Base-by-base conservation (phyloP, 1,284 basidiomycete species). In the Athelia sp. region DNA sequence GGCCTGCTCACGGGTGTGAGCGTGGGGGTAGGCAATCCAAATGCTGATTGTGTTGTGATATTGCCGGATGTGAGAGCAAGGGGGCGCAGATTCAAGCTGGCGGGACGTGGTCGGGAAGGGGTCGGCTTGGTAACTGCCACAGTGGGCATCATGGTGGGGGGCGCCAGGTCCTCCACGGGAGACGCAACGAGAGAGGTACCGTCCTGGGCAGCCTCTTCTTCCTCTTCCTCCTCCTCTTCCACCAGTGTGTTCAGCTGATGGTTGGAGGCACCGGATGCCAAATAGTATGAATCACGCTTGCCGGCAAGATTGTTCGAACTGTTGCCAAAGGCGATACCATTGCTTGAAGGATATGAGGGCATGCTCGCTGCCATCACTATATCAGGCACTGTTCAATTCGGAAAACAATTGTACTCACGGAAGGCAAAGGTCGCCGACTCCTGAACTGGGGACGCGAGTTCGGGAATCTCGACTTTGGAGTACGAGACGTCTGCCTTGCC, bases 191-290 rank as follows among this genome's bases (percentile, higher is more conserved):
- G 46, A n/a, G 3, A n/a, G 17, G 36, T 4, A 53, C 47, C 34
- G 54, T 50, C 24, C 61, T 60, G 23, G 63, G 59, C 13, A 54
- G 50, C 32, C 35, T 69, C 67, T 3, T 78, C 77, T 29, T 87
- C 85, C 22, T 90, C 87, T 38, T 90, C 88, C 47, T 90, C 87
- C 31, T 90, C 87, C 57, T 90, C 88, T 62, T 91, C 88, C 29
- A 90, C 66, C 24, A 91, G 73, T 8, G 87, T 90, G 51, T 79
- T 76, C 8, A 91, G 73, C 55, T 84, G 79, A 61, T 90, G 87
- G 61, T 88, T 90, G 44, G 81, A 76, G 4, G 76, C 73, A 1
- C 78, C 76, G 3, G 81, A 76, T 15, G 77, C 58, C 15, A 75
- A 71, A 54, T 85, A 74, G 56, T 79, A 84, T 0, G 89, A 90